phyloP scores from a whole-genome alignment of 208 protist genomes.

The Leishmania aethiopica region DNA sequence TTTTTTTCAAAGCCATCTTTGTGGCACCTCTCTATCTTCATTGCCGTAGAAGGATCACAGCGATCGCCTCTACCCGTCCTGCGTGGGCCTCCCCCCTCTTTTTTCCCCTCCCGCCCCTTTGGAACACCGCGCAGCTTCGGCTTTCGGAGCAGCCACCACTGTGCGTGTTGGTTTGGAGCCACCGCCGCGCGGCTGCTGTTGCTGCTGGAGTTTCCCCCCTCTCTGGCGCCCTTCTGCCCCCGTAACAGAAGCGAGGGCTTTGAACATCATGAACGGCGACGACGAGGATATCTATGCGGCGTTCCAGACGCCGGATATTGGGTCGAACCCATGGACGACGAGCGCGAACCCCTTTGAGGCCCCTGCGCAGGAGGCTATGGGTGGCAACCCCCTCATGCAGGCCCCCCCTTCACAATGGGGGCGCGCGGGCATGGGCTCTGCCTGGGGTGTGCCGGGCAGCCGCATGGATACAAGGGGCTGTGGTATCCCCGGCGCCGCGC shows the following conservation, averaged over 20 bases:
- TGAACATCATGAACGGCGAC: slow-evolving; percentile 21
- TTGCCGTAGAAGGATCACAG: neutral
- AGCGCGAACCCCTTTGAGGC: slow-evolving; percentile 43
- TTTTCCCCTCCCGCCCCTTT: neutral
- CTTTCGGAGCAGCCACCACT: neutral
- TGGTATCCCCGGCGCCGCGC: slow-evolving; percentile 51
- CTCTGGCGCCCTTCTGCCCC: neutral
- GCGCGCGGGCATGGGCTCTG: slow-evolving; percentile 51
- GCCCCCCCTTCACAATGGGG: slow-evolving; percentile 86
- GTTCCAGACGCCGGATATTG: slow-evolving; percentile 65
- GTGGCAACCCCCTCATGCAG: slow-evolving; percentile 79
- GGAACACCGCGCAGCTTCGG: neutral
- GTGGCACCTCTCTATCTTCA: slow-evolving; percentile 1
- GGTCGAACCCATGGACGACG: slow-evolving; percentile 44
- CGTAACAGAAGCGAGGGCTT: no score
- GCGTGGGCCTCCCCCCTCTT: neutral
- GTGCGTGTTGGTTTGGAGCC: neutral
- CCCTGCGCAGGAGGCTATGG: slow-evolving; percentile 22
- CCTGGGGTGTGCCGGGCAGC: slow-evolving; percentile 72
- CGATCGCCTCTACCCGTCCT: neutral
- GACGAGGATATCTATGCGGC: slow-evolving; percentile 83
- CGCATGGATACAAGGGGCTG: slow-evolving; percentile 72
- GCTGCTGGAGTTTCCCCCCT: no score
- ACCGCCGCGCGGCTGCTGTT: neutral
- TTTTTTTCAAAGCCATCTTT: neutral